Percentiles rank a stretch among this genome's conserved stretches.
These are phyloP conservation scores for Candida neerlandica DNA, from an alignment of 1,139 yeast genomes.

Conservation along the genomic window DNA sequence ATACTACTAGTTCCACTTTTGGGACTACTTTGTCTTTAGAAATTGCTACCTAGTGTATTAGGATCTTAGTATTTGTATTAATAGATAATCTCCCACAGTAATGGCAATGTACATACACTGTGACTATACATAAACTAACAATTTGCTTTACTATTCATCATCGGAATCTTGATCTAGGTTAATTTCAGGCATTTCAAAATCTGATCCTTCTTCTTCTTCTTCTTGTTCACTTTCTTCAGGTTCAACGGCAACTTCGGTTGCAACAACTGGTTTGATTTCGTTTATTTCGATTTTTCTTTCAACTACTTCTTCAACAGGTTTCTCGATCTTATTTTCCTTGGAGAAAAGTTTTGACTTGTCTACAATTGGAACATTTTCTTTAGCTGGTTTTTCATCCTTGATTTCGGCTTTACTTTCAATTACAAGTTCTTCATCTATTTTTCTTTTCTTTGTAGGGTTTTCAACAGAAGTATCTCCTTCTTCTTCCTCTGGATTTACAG, in stretches of 20 bases:
- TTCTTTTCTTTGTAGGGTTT: conserved; percentile 18
- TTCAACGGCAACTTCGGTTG: neutral
- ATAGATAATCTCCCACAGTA: neutral
- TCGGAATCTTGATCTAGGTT: conserved; percentile 13
- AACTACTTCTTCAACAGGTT: neutral
- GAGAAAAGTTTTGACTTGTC: neutral
- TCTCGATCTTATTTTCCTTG: neutral
- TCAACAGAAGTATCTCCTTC: conserved; percentile 18
- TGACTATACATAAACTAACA: neutral
- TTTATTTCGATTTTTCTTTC: neutral
- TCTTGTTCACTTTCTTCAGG: conserved; percentile 12
- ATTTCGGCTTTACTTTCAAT: neutral
- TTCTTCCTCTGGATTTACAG: conserved; percentile 4
- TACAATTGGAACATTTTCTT: neutral
- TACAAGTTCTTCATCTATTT: conserved; percentile 1
- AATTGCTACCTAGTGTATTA: neutral
- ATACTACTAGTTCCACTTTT: conserved; percentile 1
- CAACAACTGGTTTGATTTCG: conserved; percentile 3
- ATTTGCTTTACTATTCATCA: conserved; percentile 8
- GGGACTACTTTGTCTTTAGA: conserved; percentile 1
- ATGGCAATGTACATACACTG: neutral
- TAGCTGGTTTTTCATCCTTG: neutral
- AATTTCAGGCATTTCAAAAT: conserved; percentile 61
- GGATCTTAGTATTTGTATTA: neutral
- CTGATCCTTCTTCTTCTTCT: conserved; percentile 40